Evolutionary conservation across 257 asterid genomes (phyloP), one percentile per base, ranked within the genome.

Genomic region (Scutellaria galericulata): DNA sequence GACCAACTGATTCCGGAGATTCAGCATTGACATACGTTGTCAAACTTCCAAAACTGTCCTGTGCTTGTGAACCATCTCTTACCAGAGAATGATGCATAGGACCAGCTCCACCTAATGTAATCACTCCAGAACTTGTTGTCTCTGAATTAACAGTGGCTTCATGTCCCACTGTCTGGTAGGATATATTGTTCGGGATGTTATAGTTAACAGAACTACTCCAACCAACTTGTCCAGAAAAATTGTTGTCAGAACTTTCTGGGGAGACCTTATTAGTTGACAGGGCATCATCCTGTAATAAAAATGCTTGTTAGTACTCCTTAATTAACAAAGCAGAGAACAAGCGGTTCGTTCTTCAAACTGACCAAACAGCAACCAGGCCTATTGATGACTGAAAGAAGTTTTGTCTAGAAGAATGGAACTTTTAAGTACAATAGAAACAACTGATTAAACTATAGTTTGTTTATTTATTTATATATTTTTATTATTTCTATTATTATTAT

Each of bases 11-110:
- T 46, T 78, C 91, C 2, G 93, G 88, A 73, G 95, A 83, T 75
- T 84, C 91, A 71, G 81, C 83, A 69, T 85, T 81, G 35, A 76
- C 66, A 70, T 77, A 74, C 51, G 84, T 82, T 52, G 85, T 77
- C 90, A 92, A 87, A 82, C 77, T 74, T 70, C 95, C 98, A 76
- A 89, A 88, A 83, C 87, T 79, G 81, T 85, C 95, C 72, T 89
- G 89, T 44, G 90, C 68, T 77, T 82, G 90, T 80, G 85, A 73
- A 71, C 83, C 75, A 55, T 83, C 88, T 65, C 78, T 55, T 68
- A 64, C 78, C 77, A 60, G 67, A 73, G 74, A 73, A 72, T 73
- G 73, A 72, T 73, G 73, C 70, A 68, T 48, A 65, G 80, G 67
- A 74, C 74, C 85, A 72, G 66, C 78, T 58, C 61, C 83, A 60